These are phyloP conservation scores for Hortaea werneckii DNA, from an alignment of 2,329 filamentous ascomycete genomes.

Conservation along the genomic window DNA sequence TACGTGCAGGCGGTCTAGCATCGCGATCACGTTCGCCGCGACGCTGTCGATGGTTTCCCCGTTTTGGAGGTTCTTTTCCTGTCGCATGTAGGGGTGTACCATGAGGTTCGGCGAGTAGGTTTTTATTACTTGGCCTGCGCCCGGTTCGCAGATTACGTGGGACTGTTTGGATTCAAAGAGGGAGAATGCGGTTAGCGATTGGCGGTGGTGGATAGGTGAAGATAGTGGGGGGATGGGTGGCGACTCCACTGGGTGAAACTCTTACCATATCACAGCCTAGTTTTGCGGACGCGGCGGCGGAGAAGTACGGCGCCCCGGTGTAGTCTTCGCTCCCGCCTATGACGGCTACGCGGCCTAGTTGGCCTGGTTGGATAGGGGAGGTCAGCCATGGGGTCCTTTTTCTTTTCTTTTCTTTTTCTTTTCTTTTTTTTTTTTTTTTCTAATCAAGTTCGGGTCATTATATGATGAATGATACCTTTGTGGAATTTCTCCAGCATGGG, in stretches of 20 bases:
- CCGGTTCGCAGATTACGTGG: constrained; percentile 91
- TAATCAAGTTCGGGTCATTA: no score
- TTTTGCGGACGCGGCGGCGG: constrained; percentile 87
- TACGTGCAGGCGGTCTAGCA: constrained; percentile 81
- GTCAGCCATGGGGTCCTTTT: neutral
- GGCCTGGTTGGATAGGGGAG: constrained; percentile 48
- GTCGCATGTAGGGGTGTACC: constrained; percentile 93
- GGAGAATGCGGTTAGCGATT: no score
- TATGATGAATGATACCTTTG: constrained; percentile 57
- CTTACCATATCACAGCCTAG: constrained; percentile 88
- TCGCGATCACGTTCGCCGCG: constrained; percentile 58
- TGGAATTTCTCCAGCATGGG: constrained; percentile 94
- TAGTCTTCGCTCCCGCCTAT: constrained; percentile 95
- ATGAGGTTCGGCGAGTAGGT: constrained; percentile 96
- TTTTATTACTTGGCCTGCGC: constrained; percentile 78
- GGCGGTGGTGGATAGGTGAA: no score
- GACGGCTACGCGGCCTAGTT: constrained; percentile 82
- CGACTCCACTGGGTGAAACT: no score
- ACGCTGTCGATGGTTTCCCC: constrained; percentile 52
- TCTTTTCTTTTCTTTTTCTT: neutral
- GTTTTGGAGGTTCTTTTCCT: constrained; percentile 49
- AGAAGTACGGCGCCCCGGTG: constrained; percentile 95
- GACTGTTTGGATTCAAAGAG: no score
- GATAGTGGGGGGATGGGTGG: no score
- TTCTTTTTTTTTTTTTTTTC: no score